Evolutionary conservation across 352 stramenopile species (phyloP), one percentile per base, ranked within the genome.

Genomic region (Phytophthora crassamura): DNA sequence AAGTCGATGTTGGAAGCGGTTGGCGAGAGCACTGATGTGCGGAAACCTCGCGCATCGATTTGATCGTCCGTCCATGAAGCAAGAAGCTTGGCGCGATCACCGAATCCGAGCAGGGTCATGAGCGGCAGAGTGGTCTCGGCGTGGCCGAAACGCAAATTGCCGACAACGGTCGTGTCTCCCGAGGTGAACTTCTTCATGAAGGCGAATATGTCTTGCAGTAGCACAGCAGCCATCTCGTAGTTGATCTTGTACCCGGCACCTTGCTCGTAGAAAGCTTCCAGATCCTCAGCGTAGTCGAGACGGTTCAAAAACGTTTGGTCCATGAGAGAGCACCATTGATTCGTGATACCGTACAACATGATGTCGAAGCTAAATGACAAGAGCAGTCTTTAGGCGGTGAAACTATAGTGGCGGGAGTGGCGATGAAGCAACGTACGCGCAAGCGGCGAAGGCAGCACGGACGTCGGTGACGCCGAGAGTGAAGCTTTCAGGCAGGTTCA

Each of bases 1-100:
- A 94, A 91, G 47, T 88, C 82, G 34, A 94, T 72, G 66, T 94
- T 92, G 15, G 80, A 79, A 3, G 72, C 82, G n/a, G 91, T 90
- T 4, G 86, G 83, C n/a, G 83, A 80, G 3, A 83, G 57, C 33
- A 64, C 55, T 0, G 86, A 88, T 20, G 82, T 80, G 15, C 83
- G 80, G 49, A 91, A 92, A 20, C 65, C 51, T n/a, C 86, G 73
- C 1, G 43, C 38, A 9, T 77, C 48, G 59, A 91, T 87, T 59
- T 77, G 58, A 5, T 73, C 36, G 14, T 75, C 47, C 2, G 51
- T 75, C 40, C 66, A 78, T 14, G 66, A 69, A 1, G 83, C 72
- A 5, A 57, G 47, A 12, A 91, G 65, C 12, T 75, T 57, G 1
- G 60, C 68, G 18, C 65, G 67, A 46, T 75, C 52, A 25, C 76